Evolutionary conservation across 2,329 filamentous ascomycete species (phyloP), one percentile per base, ranked within the genome.

Genomic region (Lachnellula occidentalis): DNA sequence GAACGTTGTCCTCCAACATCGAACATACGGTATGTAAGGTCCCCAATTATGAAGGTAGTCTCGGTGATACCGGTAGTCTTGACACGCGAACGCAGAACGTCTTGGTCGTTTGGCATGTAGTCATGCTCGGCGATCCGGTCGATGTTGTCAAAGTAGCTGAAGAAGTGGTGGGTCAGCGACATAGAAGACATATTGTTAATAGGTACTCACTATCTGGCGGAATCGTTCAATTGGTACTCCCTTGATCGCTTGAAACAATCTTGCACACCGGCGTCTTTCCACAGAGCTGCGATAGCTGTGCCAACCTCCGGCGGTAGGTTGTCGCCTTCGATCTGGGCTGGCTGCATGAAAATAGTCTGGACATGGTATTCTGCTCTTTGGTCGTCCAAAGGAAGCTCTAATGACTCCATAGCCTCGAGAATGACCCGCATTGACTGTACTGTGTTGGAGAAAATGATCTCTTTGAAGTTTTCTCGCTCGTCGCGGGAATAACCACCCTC

Each of bases 401-500:
- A 82, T 65, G 95, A 87, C 59, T 87, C 81, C 92, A 97, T 97
- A 50, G 92, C 92, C 61, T 94, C 90, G 65, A 90, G 82, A 63
- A 97, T 88, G 60, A 92, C 85, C 69, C 92, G 90, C 78, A 96
- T 96, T 2, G 94, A 94, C 64, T 95, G 90, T 49, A 96, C 80
- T 60, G 96, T 81, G 72, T 99, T 99, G 73, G 86, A 92, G 73
- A 96, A 97, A 63, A 97, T 92, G 68, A 96, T 92, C 24, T 91
- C 90, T 67, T 94, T 92, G 80, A 90, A 96, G 75, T 96, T 90
- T 61, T 95, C 84, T 70, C 91, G 87, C 72, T 97, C 94, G 64
- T 97, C 94, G 72, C 92, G 88, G 59, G 94, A 97, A 78, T 97
- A 99, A 66, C 94, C 92, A 61, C 94, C 94, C 79, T 99, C 94